Evolutionary conservation across 148 eudicot species (phyloP), one percentile per base, ranked within the genome.

Genomic region (Tetragonia tetragonoides): DNA sequence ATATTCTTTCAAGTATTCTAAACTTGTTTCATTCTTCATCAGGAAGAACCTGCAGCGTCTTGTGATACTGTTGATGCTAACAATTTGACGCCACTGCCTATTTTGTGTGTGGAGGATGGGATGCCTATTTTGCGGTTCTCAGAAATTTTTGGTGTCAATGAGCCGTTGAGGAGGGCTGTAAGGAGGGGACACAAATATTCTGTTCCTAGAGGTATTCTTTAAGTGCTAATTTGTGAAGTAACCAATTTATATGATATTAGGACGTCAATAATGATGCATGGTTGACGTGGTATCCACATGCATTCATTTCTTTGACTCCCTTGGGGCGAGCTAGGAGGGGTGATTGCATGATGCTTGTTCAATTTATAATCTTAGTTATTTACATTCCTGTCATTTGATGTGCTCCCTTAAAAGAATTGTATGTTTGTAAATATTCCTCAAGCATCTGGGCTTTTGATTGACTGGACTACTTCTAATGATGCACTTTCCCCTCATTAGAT

Each of bases 101-200:
- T 95, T 72, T 85, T 95, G 78, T 95, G 87, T 65, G 69, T 85
- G 54, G 98, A 91, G 83, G 91, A 91, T 83, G 99, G 99, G 76
- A 78, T 75, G 77, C 83, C 88, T 66, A 93, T 95, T 74, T 80
- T 95, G 74, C 88, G 91, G 24, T 93, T 95, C 80, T 95, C 99
- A 74, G 99, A 95, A 89, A 95, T 95, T 68, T 95, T 95, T 85
- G 97, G 95, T 74, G 87, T 91, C 81, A 84, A 85, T 70, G 87
- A 88, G 79, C 90, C 98, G 39, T 59, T 82, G 69, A 91, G 84
- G 77, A 92, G 85, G 80, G 70, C 82, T 73, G 88, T 81, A 79
- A 89, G 84, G 79, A 87, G 88, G 85, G 98, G 89, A 51, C 88
- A 74, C 62, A 80, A 80, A 75, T 88, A 89, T 72, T 72, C 87